These are phyloP conservation scores for Crucihimalaya himalaica DNA, from an alignment of 345 rosid genomes.

Conservation along the genomic window DNA sequence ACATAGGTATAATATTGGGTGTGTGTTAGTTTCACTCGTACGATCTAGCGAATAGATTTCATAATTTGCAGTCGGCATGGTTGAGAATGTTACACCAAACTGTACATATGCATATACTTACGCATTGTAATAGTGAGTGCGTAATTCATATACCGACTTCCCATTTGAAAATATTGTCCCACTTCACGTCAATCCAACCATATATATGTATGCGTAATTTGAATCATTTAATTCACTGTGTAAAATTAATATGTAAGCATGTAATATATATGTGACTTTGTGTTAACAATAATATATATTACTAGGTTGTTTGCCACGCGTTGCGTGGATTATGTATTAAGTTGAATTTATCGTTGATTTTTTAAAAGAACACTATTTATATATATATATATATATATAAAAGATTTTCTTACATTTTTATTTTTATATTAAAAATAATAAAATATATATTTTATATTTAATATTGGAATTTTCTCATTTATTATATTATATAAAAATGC, in stretches of 20 bases:
- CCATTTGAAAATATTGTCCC: no score
- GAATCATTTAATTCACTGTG: background rate
- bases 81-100: background rate
- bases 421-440: no score
- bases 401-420: no score
- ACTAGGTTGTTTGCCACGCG: no score
- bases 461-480: no score
- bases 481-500: no score
- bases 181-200: background rate
- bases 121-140: background rate
- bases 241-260: constrained; percentile 12
- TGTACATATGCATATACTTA: background rate
- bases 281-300: no score
- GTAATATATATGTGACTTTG: constrained; percentile 29
- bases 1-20: background rate
- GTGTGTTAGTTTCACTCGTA: background rate
- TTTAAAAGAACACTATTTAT: no score
- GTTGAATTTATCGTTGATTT: no score
- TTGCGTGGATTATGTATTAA: no score
- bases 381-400: no score
- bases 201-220: background rate
- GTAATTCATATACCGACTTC: background rate
- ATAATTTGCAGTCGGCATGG: background rate
- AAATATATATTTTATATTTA: no score
- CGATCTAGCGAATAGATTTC: background rate